Base-by-base conservation (phyloP, 2,329 filamentous ascomycete genomes). In the Aureobasidium sp. region DNA sequence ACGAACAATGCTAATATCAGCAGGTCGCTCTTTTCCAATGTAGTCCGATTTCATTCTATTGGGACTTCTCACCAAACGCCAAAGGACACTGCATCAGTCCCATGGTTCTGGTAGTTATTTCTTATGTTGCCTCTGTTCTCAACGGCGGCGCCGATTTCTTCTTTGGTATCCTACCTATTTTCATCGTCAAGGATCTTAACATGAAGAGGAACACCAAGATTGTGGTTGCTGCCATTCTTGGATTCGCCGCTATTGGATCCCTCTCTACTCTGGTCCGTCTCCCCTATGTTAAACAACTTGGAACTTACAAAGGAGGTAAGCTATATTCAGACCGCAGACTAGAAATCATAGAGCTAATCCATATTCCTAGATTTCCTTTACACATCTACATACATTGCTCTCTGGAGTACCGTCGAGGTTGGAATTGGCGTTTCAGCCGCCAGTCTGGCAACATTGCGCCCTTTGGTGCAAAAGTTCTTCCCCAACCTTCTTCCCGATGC, bases 251-350 rank as follows among this genome's bases (percentile, higher is more conserved):
- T 20, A 67, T 71, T 44, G 55, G 62, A 55, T 55, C 46, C 15
- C 32, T 46, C 9, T 48, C 58, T 46, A 63, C 51, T 85, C 82
- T 44, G 83, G 75, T 81, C 6, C 75, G 80, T 37, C 73, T 81
- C 65, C 75, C 76, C 3, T 76, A 79, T 68, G 68, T 72, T 62
- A 66, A 74, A 61, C 67, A 74, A 64, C 66, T 79, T 0, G 68
- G 78, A 26, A 62, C 62, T 4, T 70, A 68, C 53, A 65, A 72
- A 48, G 73, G 77, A 82, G 52, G 52, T 56, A 17, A 44, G 52
- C 8, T 17, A 3, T 36, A 83, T 75, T 0, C 20, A 17, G 4
- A 26, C 34, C 39, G 5, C 7, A 4, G 20, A 15, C 8, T 79
- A 59, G 79, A 76, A 20, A 79, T 78, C 0, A 71, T 77, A 5